phyloP scores from a whole-genome alignment of 106 monocot genomes.

The Triglochin maritima region DNA sequence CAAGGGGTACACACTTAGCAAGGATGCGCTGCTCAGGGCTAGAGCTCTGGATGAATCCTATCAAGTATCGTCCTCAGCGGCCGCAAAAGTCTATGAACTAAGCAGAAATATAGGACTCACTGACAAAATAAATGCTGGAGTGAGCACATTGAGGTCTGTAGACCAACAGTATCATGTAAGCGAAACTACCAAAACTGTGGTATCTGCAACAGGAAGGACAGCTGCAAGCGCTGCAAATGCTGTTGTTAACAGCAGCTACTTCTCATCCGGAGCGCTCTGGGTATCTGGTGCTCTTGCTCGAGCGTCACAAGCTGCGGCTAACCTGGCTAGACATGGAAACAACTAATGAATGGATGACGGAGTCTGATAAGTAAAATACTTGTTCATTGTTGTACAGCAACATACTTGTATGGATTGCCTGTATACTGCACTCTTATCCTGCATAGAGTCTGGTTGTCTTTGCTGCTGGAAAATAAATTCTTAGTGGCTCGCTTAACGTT shows the following conservation, averaged over 20 bases:
- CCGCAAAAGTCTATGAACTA: slow-evolving; percentile 55
- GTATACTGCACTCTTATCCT: too few relatives aligned
- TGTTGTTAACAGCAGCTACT: slow-evolving; percentile 82
- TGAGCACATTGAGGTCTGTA: slow-evolving; percentile 35
- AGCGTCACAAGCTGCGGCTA: slow-evolving; percentile 60
- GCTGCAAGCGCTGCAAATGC: slow-evolving; percentile 38
- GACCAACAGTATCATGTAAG: slow-evolving; percentile 59
- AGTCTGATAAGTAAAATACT: too few relatives aligned
- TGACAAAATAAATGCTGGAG: slow-evolving; percentile 52
- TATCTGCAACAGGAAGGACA: slow-evolving; percentile 44
- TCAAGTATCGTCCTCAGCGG: slow-evolving; percentile 51
- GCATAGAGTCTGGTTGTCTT: too few relatives aligned
- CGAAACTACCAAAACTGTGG: slow-evolving; percentile 47
- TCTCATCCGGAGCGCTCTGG: slow-evolving; percentile 69
- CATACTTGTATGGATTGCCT: too few relatives aligned
- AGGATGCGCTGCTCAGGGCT: slow-evolving; percentile 66
- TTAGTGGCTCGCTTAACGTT: too few relatives aligned
- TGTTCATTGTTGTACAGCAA: too few relatives aligned
- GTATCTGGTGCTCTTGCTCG: slow-evolving; percentile 56
- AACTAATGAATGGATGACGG: neutral
- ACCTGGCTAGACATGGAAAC: slow-evolving; percentile 27
- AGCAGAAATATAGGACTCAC: slow-evolving; percentile 66
- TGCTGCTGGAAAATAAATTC: too few relatives aligned
- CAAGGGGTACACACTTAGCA: slow-evolving; percentile 56
- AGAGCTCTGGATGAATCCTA: slow-evolving; percentile 65